A percentile compares a stretch with the other conserved stretches of the same genome.
These are phyloP conservation scores for Nakaseomyces uthaithaninus DNA, from an alignment of 1,139 yeast species.

Conservation along the genomic window DNA sequence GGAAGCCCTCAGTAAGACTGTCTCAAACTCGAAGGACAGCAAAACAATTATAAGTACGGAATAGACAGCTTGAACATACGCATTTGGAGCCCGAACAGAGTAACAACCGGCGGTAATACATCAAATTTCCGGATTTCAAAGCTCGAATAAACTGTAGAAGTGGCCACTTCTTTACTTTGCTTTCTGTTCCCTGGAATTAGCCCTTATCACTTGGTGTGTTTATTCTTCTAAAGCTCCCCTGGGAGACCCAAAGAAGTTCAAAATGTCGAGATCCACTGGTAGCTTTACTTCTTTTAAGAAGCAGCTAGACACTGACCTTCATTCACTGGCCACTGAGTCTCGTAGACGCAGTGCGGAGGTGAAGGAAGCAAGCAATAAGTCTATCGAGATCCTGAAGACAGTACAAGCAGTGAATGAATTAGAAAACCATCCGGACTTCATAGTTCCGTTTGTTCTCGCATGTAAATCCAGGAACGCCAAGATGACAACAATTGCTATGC, in stretches of 20 bases:
- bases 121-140: too few species aligned
- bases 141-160: too few species aligned
- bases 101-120: too few species aligned
- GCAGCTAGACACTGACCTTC: constrained; percentile 49
- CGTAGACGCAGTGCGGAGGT: constrained; percentile 63
- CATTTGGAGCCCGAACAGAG: too few species aligned
- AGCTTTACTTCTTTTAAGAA: constrained; percentile 31
- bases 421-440: constrained; percentile 40
- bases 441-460: constrained; percentile 63
- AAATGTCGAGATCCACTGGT: constrained; percentile 4
- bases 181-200: too few species aligned
- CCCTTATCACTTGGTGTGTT: background rate
- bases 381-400: constrained; percentile 43
- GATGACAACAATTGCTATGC: constrained; percentile 62
- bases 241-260: background rate
- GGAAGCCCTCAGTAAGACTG: too few species aligned
- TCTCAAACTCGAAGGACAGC: too few species aligned
- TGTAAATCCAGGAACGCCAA: constrained; percentile 71
- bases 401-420: constrained; percentile 30
- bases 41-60: too few species aligned
- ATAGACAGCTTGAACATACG: too few species aligned
- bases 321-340: constrained; percentile 55
- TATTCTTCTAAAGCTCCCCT: background rate
- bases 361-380: constrained; percentile 54
- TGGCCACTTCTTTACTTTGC: too few species aligned